These are phyloP conservation scores for Candolleomyces efflorescens DNA, from an alignment of 768 basidiomycete genomes.

Conservation along the genomic window DNA sequence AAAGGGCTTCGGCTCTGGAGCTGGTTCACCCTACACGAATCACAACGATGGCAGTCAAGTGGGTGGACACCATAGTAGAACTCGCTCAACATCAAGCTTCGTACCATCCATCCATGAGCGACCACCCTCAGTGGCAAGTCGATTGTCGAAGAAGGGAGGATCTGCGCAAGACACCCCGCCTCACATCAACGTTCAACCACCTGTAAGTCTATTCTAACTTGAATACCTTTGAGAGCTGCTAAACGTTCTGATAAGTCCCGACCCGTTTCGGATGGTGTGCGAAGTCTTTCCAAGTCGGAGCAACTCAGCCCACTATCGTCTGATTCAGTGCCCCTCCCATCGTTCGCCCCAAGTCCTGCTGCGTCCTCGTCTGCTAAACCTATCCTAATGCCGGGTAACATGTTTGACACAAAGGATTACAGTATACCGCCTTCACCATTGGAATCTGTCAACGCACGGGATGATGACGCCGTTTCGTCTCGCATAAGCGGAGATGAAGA, in stretches of 20 bases:
- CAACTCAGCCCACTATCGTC: conserved; percentile 5
- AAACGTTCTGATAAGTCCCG: conserved; percentile 13
- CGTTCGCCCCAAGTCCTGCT: not conserved
- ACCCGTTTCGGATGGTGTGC: conserved; percentile 16
- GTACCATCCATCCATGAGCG: conserved; percentile 9
- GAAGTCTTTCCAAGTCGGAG: conserved; percentile 12
- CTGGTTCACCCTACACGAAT: not conserved
- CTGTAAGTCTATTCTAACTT: conserved; percentile 22
- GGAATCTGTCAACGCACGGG: conserved; percentile 8
- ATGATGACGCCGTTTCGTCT: conserved; percentile 26
- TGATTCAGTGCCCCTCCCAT: conserved; percentile 5
- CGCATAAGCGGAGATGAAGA: conserved; percentile 23
- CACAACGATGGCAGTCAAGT: not conserved
- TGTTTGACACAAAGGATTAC: not conserved
- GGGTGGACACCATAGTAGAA: conserved; percentile 14
- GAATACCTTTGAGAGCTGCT: not conserved
- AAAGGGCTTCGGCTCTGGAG: not conserved
- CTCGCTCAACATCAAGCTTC: conserved; percentile 21
- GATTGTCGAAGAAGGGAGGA: conserved; percentile 11
- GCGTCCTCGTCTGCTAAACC: not conserved
- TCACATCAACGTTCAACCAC: conserved; percentile 31
- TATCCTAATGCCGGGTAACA: not conserved
- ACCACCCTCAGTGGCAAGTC: not conserved
- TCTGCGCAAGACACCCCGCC: conserved; percentile 23
- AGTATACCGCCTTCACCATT: conserved; percentile 5